These are phyloP conservation scores for Narthecium ossifragum DNA, from an alignment of 106 monocot genomes.

Conservation along the genomic window DNA sequence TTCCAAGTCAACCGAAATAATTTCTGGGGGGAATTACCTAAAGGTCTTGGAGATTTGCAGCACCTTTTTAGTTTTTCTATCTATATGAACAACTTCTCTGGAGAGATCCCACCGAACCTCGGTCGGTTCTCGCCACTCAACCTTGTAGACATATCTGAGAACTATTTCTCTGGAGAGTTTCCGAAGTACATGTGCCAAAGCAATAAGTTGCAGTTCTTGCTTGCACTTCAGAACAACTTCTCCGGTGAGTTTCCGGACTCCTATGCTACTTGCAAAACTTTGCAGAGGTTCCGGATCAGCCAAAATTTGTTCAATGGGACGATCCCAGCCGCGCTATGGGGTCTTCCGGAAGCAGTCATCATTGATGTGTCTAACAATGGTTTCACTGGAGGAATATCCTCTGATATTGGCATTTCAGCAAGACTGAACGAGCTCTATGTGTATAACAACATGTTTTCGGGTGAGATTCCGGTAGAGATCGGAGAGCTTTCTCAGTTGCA, in stretches of 20 bases:
- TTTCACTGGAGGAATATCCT: constrained; percentile 50
- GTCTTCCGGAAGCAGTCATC: constrained; percentile 45
- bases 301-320: constrained; percentile 49
- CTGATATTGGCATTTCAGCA: constrained; percentile 43
- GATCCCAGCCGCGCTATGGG: constrained; percentile 64
- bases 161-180: constrained; percentile 60
- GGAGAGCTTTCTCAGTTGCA: constrained; percentile 44
- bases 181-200: constrained; percentile 67
- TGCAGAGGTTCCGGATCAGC: constrained; percentile 64
- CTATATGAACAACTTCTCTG: constrained; percentile 66
- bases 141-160: constrained; percentile 83
- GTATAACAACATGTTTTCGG: constrained; percentile 63
- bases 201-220: constrained; percentile 43
- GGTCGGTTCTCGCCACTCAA: constrained; percentile 65
- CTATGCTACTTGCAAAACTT: constrained; percentile 53
- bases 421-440: constrained; percentile 49
- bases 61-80: constrained; percentile 44
- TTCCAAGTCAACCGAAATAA: constrained; percentile 66
- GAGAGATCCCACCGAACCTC: constrained; percentile 53
- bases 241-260: constrained; percentile 62
- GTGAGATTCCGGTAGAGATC: constrained; percentile 46
- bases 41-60: constrained; percentile 47
- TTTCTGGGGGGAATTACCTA: constrained; percentile 57
- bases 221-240: constrained; percentile 71
- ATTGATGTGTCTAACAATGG: constrained; percentile 64